Evolutionary conservation across 2,329 filamentous ascomycete species (phyloP), one percentile per base, ranked within the genome.

Genomic region (Aspergillus tubingensis): DNA sequence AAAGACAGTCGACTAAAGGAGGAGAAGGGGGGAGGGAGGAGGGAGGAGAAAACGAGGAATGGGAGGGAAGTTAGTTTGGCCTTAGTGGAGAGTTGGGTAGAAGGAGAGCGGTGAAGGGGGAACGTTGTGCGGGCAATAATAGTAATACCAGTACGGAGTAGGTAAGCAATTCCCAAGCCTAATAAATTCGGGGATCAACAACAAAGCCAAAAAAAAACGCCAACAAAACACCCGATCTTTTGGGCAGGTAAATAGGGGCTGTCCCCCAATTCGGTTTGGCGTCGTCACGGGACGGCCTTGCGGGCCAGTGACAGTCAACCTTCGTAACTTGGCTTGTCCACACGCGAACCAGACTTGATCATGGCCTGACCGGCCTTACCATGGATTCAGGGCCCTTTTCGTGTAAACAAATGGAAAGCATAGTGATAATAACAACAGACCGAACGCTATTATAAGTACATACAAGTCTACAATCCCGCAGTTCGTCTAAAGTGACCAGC

Each of bases 281-380:
- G 50, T 54, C 50, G 54, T 36, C 19, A 50, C 41, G 36, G 39
- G 65, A 71, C 67, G n/a, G 1, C 11, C 25, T 27, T 50, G 72
- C 67, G 70, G 69, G 67, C 70, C 65, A 57, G 58, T 61, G 59
- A 57, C 59, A 67, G 67, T 63, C 67, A 64, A 71, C 70, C 74
- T 70, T 70, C 71, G 69, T 65, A 65, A 25, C 63, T 65, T 56
- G 53, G 54, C 43, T 17, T 39, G 55, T 38, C 36, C 38, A 23
- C 49, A 49, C 60, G 57, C 54, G 57, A 59, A 58, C 60, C 60
- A 51, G 17, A 55, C 15, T 47, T 25, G 39, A 38, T 23, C 25
- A 19, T 38, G 30, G 10, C 51, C 38, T 44, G 41, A 44, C 32
- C 32, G 32, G 32, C 32, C 5, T 36, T 36, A 36, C 32, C 32